Base-by-base conservation (phyloP, 805 yeast genomes). In the fission yeast (Schizosaccharomyces pombe) region DNA sequence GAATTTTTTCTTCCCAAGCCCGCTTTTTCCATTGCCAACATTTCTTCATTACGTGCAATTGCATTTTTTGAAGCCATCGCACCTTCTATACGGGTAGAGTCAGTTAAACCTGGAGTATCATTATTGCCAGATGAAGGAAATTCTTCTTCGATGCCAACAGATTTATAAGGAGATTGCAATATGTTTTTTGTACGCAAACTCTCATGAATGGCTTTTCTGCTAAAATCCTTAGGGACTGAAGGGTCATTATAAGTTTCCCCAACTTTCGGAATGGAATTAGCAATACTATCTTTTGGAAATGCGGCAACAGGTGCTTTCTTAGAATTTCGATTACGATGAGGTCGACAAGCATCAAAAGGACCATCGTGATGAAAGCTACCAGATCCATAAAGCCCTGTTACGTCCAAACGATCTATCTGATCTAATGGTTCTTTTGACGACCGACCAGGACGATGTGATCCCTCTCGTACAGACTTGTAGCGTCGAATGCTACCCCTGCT, bases 351-450 rank as follows among this genome's bases (percentile, higher is more conserved):
- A 65, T 91, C 98, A 65, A 91, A 91, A 14, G 98, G 98, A 11
- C 98, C 98, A 68, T 91, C 98, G 67, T 91, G 97, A 67, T 91
- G 98, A 74, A 91, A 91, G 1, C 93, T 85, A 16, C 85, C 85
- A 52, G 84, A 80, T 28, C 95, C 96, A 64, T 84, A 87, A 58
- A 87, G 74, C 0, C 95, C 96, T 11, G 96, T 87, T 52, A 89
- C 98, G 66, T 91, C 98, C 62, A 91, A 73, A 67, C 84, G 84
- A 69, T 91, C 98, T 61, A 91, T 91, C 3, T 93, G 85, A 63
- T 89, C 98, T 55, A 87, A 79, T 60, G 86, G 83, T 8, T 12
- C 86, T 75, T 60, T 76, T 65, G 72, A 62, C 69, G 69, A 69
- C 71, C 56, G 72, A 66, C 58, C 68, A 61, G 64, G 72, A 64